A percentile compares a stretch with the other conserved stretches of the same genome.
Conservation (phyloP, 108 stramenopile genomes). For the Pseudonitzschia multistriata region DNA sequence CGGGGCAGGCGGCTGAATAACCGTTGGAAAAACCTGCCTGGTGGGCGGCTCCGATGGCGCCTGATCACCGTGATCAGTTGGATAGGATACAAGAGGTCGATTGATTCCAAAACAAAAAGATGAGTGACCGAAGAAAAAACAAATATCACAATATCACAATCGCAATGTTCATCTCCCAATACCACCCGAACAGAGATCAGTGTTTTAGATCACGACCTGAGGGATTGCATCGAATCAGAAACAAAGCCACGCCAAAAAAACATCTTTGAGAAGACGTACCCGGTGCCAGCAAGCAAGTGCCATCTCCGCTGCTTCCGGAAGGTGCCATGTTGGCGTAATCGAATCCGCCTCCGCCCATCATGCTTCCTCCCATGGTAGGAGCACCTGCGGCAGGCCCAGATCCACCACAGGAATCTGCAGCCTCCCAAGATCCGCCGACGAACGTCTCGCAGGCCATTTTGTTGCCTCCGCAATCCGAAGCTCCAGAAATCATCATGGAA, state of each 20-base stretch:
- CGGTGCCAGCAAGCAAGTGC: conserved; percentile 7
- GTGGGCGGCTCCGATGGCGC: conserved; percentile 54
- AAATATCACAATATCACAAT: conserved; percentile 19
- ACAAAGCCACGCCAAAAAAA: no score
- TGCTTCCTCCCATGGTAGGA: not conserved
- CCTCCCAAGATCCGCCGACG: conserved; percentile 28
- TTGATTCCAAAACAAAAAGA: conserved; percentile 1
- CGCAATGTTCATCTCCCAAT: no score
- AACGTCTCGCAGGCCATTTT: conserved; percentile 45
- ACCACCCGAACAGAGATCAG: no score
- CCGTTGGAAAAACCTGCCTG: conserved; percentile 42
- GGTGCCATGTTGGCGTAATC: not conserved
- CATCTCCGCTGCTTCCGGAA: not conserved
- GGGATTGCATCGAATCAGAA: no score
- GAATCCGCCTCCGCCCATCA: not conserved
- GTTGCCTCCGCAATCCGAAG: conserved; percentile 26
- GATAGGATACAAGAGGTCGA: not conserved
- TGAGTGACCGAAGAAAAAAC: conserved; percentile 10
- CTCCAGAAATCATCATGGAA: conserved; percentile 21
- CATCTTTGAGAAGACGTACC: not conserved
- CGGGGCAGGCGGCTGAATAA: conserved; percentile 30
- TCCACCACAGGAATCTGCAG: conserved; percentile 11
- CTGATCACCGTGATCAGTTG: no score
- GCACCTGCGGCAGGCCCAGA: not conserved
- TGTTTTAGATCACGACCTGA: no score